These are phyloP conservation scores for Cydonia oblonga DNA, from an alignment of 331 rosid species.

Conservation along the genomic window DNA sequence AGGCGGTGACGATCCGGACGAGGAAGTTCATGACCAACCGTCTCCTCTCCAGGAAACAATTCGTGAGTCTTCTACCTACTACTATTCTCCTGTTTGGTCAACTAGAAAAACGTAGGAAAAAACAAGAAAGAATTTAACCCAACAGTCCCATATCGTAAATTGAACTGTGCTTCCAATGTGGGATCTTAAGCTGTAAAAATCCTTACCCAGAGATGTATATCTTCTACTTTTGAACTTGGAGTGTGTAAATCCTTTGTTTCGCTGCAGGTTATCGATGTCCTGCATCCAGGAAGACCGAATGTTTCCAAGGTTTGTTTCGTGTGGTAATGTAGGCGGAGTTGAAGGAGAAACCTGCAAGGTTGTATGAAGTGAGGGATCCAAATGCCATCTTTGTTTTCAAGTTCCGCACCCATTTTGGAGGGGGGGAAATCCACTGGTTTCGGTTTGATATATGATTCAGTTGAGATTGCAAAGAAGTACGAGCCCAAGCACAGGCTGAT, in stretches of 20 bases:
- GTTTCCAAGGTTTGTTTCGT: slow-evolving; percentile 22
- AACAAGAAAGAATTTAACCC: background rate
- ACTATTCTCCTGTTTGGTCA: background rate
- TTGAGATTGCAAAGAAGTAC: slow-evolving; percentile 20
- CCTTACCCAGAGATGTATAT: background rate
- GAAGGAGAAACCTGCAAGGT: slow-evolving; percentile 22
- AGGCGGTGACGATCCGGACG: slow-evolving; percentile 10
- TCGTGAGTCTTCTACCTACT: background rate
- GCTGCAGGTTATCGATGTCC: slow-evolving; percentile 29
- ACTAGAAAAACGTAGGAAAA: background rate
- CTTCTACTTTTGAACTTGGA: background rate
- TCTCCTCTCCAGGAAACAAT: slow-evolving; percentile 12
- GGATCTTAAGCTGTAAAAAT: background rate
- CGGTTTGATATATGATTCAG: slow-evolving; percentile 12
- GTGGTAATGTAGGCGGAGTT: slow-evolving; percentile 17
- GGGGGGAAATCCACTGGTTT: slow-evolving; percentile 24
- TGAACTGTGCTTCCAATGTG: background rate
- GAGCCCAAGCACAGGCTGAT: slow-evolving; percentile 36
- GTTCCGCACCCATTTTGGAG: slow-evolving; percentile 35
- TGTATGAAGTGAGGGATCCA: slow-evolving; percentile 26
- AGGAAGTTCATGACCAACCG: slow-evolving; percentile 15
- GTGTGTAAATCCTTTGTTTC: background rate
- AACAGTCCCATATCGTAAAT: background rate
- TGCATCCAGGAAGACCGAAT: slow-evolving; percentile 32
- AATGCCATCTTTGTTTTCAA: slow-evolving; percentile 31